These are phyloP conservation scores for Dendrothele bispora DNA, from an alignment of 768 basidiomycete genomes.

Conservation along the genomic window DNA sequence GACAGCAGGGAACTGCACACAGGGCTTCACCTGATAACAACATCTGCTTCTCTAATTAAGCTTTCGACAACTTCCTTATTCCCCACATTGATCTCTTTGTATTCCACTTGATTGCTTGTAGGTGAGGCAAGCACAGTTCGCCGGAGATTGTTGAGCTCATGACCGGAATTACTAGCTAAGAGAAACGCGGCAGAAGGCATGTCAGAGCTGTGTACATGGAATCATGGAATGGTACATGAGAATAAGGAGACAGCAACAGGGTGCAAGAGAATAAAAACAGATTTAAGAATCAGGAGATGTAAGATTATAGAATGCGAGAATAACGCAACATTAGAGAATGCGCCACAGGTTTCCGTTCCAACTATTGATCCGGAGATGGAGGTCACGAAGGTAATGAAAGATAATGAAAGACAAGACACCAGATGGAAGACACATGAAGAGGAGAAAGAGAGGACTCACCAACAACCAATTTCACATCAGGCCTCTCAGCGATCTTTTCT, in stretches of 20 bases:
- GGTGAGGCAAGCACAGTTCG: too few relatives aligned
- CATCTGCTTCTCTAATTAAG: conserved; percentile 66
- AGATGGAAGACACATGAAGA: too few relatives aligned
- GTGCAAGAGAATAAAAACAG: too few relatives aligned
- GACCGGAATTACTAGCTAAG: conserved; percentile 70
- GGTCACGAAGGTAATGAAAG: conserved; percentile 2
- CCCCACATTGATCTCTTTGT: conserved; percentile 59
- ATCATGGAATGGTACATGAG: too few relatives aligned
- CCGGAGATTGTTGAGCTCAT: conserved; percentile 56
- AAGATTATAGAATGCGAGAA: too few relatives aligned
- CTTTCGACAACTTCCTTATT: conserved; percentile 43
- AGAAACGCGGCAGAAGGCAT: too few relatives aligned
- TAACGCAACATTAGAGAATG: too few relatives aligned
- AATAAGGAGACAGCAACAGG: too few relatives aligned
- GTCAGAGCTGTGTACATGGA: too few relatives aligned
- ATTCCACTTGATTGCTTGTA: conserved; percentile 50
- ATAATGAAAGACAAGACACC: conserved; percentile 12
- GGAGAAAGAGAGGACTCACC: conserved; percentile 49
- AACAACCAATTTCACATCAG: conserved; percentile 69
- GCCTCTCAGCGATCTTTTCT: conserved; percentile 61
- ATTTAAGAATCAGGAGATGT: too few relatives aligned
- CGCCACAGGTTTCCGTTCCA: too few relatives aligned
- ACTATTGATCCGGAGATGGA: too few relatives aligned
- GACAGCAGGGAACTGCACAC: not conserved
- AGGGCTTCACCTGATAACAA: conserved; percentile 73